Evolutionary conservation across 371 early-diverging fungal species (phyloP).

Genomic region (Syncephalastrum contaminatum): DNA sequence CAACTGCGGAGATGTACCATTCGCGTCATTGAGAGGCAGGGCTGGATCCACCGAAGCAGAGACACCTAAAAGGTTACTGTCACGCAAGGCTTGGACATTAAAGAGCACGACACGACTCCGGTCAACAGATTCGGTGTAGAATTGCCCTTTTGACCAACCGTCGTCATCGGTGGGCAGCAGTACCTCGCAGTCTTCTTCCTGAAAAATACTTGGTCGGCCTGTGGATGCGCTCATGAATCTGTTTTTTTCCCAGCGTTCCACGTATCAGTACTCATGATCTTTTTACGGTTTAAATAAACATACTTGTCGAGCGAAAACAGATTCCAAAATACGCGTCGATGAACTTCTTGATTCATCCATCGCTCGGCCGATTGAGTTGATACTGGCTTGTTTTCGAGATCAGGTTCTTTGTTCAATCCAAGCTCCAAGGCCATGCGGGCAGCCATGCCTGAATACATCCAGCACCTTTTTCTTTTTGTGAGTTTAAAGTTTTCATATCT

Average conservation of each 20-base stretch:
- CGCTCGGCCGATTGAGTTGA: slow-evolving; percentile 16
- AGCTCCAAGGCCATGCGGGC: slow-evolving; percentile 55
- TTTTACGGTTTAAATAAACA: not conserved
- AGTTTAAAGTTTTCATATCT: not conserved
- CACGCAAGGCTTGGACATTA: slow-evolving; percentile 23
- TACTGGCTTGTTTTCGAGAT: slow-evolving; percentile 18
- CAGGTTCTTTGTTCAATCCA: slow-evolving; percentile 49
- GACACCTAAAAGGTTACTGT: slow-evolving; percentile 30
- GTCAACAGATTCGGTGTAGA: slow-evolving; percentile 40
- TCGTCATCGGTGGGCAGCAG: slow-evolving; percentile 54
- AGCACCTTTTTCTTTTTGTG: slow-evolving; percentile 25
- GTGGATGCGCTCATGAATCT: slow-evolving; percentile 47
- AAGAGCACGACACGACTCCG: slow-evolving; percentile 23
- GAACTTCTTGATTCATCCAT: slow-evolving; percentile 52
- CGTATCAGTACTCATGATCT: not conserved
- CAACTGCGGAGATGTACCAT: slow-evolving; percentile 9
- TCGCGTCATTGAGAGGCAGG: not conserved
- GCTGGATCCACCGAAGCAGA: slow-evolving; percentile 14
- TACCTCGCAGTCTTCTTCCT: slow-evolving; percentile 55
- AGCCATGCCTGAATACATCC: slow-evolving; percentile 67
- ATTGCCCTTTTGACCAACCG: slow-evolving; percentile 39
- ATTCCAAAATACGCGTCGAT: slow-evolving; percentile 54
- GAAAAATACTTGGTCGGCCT: slow-evolving; percentile 55
- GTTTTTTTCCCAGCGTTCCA: not conserved
- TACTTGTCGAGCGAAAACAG: slow-evolving; percentile 44